Percentiles rank a stretch among this genome's conserved stretches.
Conservation (phyloP, 352 stramenopile species). For the Phytopythium chamaehyphon region DNA sequence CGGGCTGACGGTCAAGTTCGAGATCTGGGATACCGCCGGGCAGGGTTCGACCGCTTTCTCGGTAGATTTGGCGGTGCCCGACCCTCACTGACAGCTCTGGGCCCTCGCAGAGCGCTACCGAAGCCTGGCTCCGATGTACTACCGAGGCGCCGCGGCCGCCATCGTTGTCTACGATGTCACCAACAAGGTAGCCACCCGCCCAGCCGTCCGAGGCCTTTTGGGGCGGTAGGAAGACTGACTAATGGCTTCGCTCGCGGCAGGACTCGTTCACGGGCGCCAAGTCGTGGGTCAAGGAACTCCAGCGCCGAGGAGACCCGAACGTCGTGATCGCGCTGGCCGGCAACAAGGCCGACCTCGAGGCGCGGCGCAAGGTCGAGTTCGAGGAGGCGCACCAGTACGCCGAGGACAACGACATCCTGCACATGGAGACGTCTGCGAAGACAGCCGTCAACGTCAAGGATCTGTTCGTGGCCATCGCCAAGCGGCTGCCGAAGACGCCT, state of each 20-base stretch:
- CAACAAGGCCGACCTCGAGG: constrained; percentile 99
- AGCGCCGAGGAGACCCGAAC: constrained; percentile 97
- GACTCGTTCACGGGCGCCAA: constrained; percentile 98
- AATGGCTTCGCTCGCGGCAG: constrained; percentile 20
- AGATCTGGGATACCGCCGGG: constrained; percentile 99
- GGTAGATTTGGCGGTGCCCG: no score
- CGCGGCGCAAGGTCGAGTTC: constrained; percentile 95
- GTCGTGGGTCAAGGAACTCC: constrained; percentile 99
- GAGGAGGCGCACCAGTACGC: constrained; percentile 98
- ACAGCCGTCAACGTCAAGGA: constrained; percentile 99
- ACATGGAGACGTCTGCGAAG: constrained; percentile 99
- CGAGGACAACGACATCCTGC: constrained; percentile 98
- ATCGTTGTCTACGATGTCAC: constrained; percentile 98
- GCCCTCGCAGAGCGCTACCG: constrained; percentile 89
- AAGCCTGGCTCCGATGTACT: constrained; percentile 98
- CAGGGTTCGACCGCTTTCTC: no score
- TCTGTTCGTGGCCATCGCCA: constrained; percentile 97
- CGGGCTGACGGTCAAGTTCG: constrained; percentile 98
- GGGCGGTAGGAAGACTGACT: neutral
- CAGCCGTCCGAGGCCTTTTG: no score
- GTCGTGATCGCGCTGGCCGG: constrained; percentile 95
- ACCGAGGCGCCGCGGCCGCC: constrained; percentile 92
- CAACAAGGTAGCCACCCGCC: constrained; percentile 92
- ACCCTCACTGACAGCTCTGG: neutral
- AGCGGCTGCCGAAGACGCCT: constrained; percentile 80